A percentile compares a stretch with the other conserved stretches of the same genome.
Conservation (phyloP, 2,329 filamentous ascomycete species). For the Pyrenophora seminiperda region DNA sequence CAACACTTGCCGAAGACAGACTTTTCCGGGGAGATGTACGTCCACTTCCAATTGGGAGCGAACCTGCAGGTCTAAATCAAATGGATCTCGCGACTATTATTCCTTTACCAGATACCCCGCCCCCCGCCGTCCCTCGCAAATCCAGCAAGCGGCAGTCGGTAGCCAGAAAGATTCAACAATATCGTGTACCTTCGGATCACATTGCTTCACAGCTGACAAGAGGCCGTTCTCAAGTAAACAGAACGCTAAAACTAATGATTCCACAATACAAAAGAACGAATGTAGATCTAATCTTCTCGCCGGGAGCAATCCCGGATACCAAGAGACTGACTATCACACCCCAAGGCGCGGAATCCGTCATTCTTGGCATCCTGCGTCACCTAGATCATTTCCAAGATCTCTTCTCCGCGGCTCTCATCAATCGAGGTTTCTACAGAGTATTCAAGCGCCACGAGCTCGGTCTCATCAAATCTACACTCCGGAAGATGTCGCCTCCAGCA, state of each 20-base stretch:
- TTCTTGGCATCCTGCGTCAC: constrained; percentile 58
- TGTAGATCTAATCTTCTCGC: constrained; percentile 30
- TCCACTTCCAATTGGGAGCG: constrained; percentile 10
- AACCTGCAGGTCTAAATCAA: constrained; percentile 12
- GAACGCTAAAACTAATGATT: constrained; percentile 33
- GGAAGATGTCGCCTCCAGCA: constrained; percentile 61
- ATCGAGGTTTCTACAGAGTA: constrained; percentile 61
- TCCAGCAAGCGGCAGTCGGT: constrained; percentile 50
- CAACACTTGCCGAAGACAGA: constrained; percentile 30
- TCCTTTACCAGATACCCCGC: constrained; percentile 13
- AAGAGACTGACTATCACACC: constrained; percentile 46
- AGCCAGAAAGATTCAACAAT: constrained; percentile 26
- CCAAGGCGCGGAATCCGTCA: constrained; percentile 55
- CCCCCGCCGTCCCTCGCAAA: constrained; percentile 49
- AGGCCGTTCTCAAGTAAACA: constrained; percentile 22
- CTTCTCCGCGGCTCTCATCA: constrained; percentile 60
- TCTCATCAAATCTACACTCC: constrained; percentile 58
- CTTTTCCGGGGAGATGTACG: constrained; percentile 28
- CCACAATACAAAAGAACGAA: constrained; percentile 27
- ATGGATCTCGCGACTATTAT: constrained; percentile 20
- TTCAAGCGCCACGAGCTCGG: constrained; percentile 63
- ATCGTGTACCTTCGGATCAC: constrained; percentile 35
- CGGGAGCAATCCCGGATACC: constrained; percentile 20
- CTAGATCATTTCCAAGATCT: constrained; percentile 60
- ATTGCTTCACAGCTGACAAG: constrained; percentile 39